Evolutionary conservation across 2,329 filamentous ascomycete species (phyloP).

Genomic region (Fusarium begoniae): DNA sequence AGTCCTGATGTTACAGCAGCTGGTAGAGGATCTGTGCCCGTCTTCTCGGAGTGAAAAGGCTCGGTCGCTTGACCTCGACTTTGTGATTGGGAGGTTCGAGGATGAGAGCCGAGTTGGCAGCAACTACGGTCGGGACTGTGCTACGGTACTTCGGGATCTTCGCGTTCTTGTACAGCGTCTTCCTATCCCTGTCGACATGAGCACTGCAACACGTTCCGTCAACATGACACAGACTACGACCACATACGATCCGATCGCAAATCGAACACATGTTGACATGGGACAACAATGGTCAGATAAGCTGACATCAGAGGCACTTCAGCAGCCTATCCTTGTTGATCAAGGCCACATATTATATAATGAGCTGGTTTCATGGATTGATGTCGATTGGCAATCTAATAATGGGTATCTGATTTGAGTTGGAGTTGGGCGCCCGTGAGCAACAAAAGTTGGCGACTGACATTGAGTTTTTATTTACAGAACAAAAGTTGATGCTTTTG

Average conservation of each 20-base stretch:
- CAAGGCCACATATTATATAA: slow-evolving; percentile 47
- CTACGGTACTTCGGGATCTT: slow-evolving; percentile 51
- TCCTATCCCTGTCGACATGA: slow-evolving; percentile 32
- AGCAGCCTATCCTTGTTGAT: slow-evolving; percentile 43
- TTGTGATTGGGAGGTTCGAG: slow-evolving; percentile 54
- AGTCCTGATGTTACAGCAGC: slow-evolving; percentile 57
- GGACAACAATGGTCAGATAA: slow-evolving; percentile 36
- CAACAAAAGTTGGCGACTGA: background rate
- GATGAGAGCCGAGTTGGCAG: slow-evolving; percentile 51
- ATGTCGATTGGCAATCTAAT: slow-evolving; percentile 48
- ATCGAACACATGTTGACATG: slow-evolving; percentile 34
- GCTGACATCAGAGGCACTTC: slow-evolving; percentile 22
- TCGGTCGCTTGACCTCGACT: slow-evolving; percentile 48
- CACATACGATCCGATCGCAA: slow-evolving; percentile 30
- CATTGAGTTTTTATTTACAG: background rate
- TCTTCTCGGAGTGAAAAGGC: slow-evolving; percentile 38
- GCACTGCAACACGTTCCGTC: background rate
- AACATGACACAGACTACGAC: slow-evolving; percentile 20
- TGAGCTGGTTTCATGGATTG: slow-evolving; percentile 51
- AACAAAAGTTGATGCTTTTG: background rate
- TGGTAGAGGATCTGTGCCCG: slow-evolving; percentile 48
- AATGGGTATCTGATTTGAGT: slow-evolving; percentile 39
- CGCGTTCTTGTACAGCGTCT: slow-evolving; percentile 49
- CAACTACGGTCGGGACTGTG: slow-evolving; percentile 51
- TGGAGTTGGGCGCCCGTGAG: background rate